phyloP scores from a whole-genome alignment of 108 stramenopile genomes.

The Conticribra weissflogii region DNA sequence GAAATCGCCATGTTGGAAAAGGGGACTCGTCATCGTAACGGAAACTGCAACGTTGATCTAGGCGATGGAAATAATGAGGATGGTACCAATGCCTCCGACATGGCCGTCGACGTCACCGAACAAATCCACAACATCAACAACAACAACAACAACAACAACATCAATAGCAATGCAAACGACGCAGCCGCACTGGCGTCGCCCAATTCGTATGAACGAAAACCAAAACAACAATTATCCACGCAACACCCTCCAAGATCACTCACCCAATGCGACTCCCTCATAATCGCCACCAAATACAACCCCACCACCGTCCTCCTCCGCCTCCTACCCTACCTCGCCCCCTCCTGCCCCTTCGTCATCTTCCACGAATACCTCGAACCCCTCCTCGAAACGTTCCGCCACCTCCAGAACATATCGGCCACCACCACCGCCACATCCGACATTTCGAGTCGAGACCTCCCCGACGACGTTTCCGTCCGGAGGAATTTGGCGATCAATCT shows the following conservation, averaged over 20 bases:
- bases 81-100: background rate
- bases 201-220: no score
- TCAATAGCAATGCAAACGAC: slow-evolving; percentile 4
- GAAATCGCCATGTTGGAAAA: background rate
- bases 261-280: slow-evolving; percentile 72
- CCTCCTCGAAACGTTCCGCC: slow-evolving; percentile 73
- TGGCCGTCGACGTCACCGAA: background rate
- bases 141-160: slow-evolving; percentile 1
- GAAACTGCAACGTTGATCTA: background rate
- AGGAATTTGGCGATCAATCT: slow-evolving; percentile 80
- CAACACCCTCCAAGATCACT: no score
- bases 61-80: background rate
- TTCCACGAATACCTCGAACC: slow-evolving; percentile 90
- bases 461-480: slow-evolving; percentile 31
- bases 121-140: background rate
- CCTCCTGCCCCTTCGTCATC: slow-evolving; percentile 88
- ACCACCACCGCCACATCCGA: slow-evolving; percentile 5
- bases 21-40: background rate
- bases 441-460: background rate
- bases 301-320: slow-evolving; percentile 65
- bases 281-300: slow-evolving; percentile 76
- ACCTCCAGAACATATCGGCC: slow-evolving; percentile 60
- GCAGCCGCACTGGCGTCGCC: no score
- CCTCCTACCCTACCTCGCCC: slow-evolving; percentile 75
- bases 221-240: background rate